Evolutionary conservation across 495 filamentous ascomycete genomes (phyloP), one percentile per base, ranked within the genome.

Genomic region (Hypoxylon crocopeplum): DNA sequence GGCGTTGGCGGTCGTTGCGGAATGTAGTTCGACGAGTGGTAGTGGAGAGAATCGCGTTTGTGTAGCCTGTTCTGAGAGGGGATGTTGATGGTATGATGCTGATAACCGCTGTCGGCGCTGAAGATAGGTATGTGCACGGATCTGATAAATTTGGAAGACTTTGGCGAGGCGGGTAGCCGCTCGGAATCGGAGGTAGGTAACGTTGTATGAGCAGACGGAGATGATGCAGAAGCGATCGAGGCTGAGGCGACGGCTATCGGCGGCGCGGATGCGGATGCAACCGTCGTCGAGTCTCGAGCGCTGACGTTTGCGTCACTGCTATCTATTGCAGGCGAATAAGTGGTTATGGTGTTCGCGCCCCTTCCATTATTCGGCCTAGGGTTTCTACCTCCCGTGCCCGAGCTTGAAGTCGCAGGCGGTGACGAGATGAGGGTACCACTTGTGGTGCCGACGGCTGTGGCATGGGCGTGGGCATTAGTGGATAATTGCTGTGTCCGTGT

Each of bases 101-200:
- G 52, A 34, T 48, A 56, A 7, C 32, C 51, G 37, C 50, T 48
- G 42, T 67, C 46, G 29, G 39, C 24, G 39, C 58, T 45, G 39
- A 67, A 67, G 10, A 63, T 57, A 17, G 54, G 63, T 42, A 59
- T 47, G 42, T 62, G 48, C 36, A 66, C 50, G 24, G 56, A 66
- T 56, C 46, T 55, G 22, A 66, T 61, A 33, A 61, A 61, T 59
- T 44, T 56, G 13, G 42, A 53, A 0, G 62, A 61, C 25, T 49
- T 66, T 53, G 62, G 52, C 13, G 62, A 66, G 34, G 47, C 19
- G 30, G 33, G 21, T n/a, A 20, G 52, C 29, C 21, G 48, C 19
- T 58, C 44, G 37, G 48, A 36, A 11, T 48, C 52, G 34, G 47
- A 48, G 12, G 25, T 11, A 32, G 45, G 16, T 32, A 21, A n/a